These are phyloP conservation scores for Onygena corvina DNA, from an alignment of 2,329 filamentous ascomycete genomes.

Conservation along the genomic window DNA sequence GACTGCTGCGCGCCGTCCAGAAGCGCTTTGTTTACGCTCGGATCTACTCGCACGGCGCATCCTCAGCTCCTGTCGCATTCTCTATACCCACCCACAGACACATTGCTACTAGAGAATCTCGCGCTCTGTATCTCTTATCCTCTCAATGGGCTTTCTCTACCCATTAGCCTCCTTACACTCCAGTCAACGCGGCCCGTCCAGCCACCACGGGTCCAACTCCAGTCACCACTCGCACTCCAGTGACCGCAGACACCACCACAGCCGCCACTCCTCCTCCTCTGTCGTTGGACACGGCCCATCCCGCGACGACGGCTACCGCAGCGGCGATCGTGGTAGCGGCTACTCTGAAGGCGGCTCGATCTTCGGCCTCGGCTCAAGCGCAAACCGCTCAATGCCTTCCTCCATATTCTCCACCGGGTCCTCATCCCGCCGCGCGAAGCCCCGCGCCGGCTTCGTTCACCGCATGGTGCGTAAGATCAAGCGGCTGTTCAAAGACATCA, in stretches of 20 bases:
- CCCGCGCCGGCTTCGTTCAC: constrained; percentile 65
- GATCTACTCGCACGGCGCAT: no score
- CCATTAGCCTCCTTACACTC: background rate
- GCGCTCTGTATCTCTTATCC: no score
- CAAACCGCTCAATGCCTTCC: constrained; percentile 20
- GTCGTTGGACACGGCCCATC: constrained; percentile 27
- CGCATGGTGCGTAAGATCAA: constrained; percentile 64
- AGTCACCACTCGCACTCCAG: constrained; percentile 12
- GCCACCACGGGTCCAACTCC: background rate
- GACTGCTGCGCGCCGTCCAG: no score
- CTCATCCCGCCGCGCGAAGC: constrained; percentile 65
- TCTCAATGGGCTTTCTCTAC: constrained; percentile 7
- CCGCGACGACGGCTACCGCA: background rate
- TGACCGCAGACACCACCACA: constrained; percentile 12
- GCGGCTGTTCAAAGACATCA: constrained; percentile 65
- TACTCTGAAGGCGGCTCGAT: constrained; percentile 35
- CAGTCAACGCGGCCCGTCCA: background rate
- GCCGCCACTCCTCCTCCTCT: constrained; percentile 23
- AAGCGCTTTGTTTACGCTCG: background rate
- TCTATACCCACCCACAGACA: background rate
- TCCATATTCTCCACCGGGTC: constrained; percentile 38
- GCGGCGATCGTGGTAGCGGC: constrained; percentile 26
- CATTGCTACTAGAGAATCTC: no score
- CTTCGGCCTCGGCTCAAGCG: constrained; percentile 32
- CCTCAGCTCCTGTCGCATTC: background rate